Conservation (phyloP, 306 rosid genomes). For the Corylus americana region DNA sequence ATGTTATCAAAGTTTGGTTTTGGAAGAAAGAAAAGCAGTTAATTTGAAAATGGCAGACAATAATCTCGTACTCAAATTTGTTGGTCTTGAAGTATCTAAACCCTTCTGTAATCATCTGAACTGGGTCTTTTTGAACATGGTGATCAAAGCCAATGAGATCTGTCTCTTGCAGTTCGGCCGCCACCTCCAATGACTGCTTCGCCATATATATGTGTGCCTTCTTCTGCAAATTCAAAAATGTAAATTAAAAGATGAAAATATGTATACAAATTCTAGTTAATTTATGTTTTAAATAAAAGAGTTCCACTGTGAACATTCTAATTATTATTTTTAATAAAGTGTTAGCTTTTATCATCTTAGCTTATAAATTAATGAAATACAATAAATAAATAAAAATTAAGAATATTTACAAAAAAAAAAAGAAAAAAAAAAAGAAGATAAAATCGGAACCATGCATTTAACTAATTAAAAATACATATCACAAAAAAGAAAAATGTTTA, state of each 20-base stretch:
- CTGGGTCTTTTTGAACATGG: slow-evolving; percentile 5
- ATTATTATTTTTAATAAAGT: too few relatives aligned
- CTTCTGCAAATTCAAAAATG: slow-evolving; percentile 31
- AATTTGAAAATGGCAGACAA: background rate
- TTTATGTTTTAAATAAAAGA: too few relatives aligned
- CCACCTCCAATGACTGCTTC: slow-evolving; percentile 17
- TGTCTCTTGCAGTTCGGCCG: slow-evolving; percentile 28
- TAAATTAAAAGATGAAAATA: background rate
- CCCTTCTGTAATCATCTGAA: slow-evolving; percentile 38
- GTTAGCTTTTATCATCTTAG: too few relatives aligned
- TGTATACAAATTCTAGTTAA: background rate
- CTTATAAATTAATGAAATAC: too few relatives aligned
- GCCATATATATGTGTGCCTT: slow-evolving; percentile 42
- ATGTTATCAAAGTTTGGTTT: background rate
- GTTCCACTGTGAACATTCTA: too few relatives aligned
- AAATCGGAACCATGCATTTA: too few relatives aligned
- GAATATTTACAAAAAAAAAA: too few relatives aligned
- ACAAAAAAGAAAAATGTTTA: background rate
- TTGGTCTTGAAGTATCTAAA: slow-evolving; percentile 41
- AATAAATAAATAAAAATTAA: too few relatives aligned
- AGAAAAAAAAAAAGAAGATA: too few relatives aligned
- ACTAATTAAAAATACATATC: background rate
- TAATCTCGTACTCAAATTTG: slow-evolving; percentile 42
- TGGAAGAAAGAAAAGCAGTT: background rate
- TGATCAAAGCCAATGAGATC: background rate